Conservation (phyloP, 2,329 filamentous ascomycete species). For the Alternaria gaisen region DNA sequence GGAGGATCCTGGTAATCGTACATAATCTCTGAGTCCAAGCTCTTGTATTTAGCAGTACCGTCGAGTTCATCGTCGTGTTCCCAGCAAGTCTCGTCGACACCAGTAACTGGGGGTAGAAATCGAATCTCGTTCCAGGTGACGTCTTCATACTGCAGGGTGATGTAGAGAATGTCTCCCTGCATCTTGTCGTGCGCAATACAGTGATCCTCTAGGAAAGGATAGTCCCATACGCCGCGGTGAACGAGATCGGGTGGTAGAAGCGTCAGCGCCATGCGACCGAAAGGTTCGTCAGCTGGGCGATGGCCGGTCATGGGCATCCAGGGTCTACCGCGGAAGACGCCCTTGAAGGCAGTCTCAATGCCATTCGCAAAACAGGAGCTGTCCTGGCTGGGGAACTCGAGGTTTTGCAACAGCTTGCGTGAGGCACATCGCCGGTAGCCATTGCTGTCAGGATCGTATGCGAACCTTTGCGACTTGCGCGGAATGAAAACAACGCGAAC, state of each 20-base stretch:
- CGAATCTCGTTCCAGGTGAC: constrained; percentile 53
- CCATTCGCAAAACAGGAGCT: constrained; percentile 48
- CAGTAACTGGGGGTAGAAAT: constrained; percentile 44
- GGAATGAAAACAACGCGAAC: constrained; percentile 51
- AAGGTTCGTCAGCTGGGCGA: constrained; percentile 50
- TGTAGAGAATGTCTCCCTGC: constrained; percentile 53
- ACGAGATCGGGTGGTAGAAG: constrained; percentile 46
- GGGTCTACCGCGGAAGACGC: constrained; percentile 47
- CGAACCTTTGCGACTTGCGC: constrained; percentile 48
- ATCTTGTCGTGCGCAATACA: constrained; percentile 55
- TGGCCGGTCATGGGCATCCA: constrained; percentile 54
- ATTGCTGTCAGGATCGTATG: constrained; percentile 51
- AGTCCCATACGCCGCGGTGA: constrained; percentile 51
- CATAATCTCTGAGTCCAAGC: constrained; percentile 53
- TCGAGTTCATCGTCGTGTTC: constrained; percentile 52
- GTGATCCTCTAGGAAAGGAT: constrained; percentile 52
- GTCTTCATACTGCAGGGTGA: constrained; percentile 52
- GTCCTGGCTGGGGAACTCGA: constrained; percentile 50
- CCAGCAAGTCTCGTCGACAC: constrained; percentile 51
- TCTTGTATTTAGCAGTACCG: constrained; percentile 48
- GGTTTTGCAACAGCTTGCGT: constrained; percentile 51
- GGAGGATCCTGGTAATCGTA: constrained; percentile 55
- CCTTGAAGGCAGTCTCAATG: constrained; percentile 49
- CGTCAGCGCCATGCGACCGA: constrained; percentile 51
- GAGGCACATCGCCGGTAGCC: constrained; percentile 50